A percentile compares a stretch with the other conserved stretches of the same genome.
These are phyloP conservation scores for Verticillium longisporum DNA, from an alignment of 2,329 filamentous ascomycete genomes.

Conservation along the genomic window DNA sequence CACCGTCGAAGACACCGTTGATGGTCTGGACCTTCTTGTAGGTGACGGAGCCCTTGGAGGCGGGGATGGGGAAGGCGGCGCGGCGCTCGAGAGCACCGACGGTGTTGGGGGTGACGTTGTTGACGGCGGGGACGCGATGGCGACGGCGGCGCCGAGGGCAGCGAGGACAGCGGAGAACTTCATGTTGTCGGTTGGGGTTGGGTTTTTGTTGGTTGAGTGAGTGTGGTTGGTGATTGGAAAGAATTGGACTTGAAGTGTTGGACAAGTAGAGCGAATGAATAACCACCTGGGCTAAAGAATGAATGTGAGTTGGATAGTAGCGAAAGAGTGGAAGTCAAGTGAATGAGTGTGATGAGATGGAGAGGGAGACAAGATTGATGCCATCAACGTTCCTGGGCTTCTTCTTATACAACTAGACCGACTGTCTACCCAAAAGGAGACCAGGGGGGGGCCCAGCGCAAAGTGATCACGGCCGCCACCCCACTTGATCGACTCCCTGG, in stretches of 20 bases:
- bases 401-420: background rate
- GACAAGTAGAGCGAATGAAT: slow-evolving; percentile 7
- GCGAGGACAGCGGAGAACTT: slow-evolving; percentile 16
- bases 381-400: background rate
- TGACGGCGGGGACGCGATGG: background rate
- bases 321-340: slow-evolving; percentile 13
- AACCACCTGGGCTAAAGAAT: slow-evolving; percentile 17
- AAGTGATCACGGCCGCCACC: background rate
- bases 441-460: background rate
- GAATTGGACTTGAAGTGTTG: slow-evolving; percentile 4
- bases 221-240: slow-evolving; percentile 5
- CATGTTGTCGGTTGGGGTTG: slow-evolving; percentile 10
- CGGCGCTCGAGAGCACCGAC: slow-evolving; percentile 15
- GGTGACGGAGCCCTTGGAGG: slow-evolving; percentile 18
- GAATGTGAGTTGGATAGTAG: slow-evolving; percentile 16
- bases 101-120: background rate
- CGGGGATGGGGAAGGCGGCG: slow-evolving; percentile 18
- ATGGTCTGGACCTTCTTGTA: slow-evolving; percentile 17
- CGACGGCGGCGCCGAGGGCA: slow-evolving; percentile 10
- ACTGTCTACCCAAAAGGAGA: background rate
- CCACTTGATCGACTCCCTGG: background rate
- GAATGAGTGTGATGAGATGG: background rate
- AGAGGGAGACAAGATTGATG: background rate
- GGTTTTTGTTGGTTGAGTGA: slow-evolving; percentile 4
- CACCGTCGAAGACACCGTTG: slow-evolving; percentile 19